phyloP scores from a whole-genome alignment of 257 asterid species.

The Misopates orontium region DNA sequence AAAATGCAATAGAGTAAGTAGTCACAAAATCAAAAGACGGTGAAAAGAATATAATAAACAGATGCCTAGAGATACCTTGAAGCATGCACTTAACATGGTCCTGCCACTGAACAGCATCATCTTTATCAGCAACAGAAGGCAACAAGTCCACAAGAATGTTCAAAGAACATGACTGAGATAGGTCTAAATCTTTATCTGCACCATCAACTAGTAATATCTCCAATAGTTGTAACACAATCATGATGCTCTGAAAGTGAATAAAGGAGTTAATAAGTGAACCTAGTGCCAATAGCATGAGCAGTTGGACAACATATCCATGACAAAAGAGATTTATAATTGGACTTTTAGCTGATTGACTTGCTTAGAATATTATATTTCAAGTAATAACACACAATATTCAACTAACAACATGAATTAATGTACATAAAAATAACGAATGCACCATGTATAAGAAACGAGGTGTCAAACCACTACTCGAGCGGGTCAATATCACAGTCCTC shows the following conservation, averaged over 20 bases:
- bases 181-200: constrained; percentile 64
- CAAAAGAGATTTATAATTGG: constrained; percentile 9
- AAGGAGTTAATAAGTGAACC: constrained; percentile 17
- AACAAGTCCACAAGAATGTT: constrained; percentile 48
- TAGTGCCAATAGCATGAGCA: neutral
- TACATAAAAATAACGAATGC: neutral
- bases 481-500: constrained; percentile 15
- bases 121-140: constrained; percentile 50
- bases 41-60: constrained; percentile 24
- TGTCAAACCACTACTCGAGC: constrained; percentile 2
- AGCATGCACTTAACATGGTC: constrained; percentile 62
- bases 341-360: constrained; percentile 4
- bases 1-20: constrained; percentile 11
- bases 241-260: constrained; percentile 47
- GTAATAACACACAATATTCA: constrained; percentile 1
- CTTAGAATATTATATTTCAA: neutral
- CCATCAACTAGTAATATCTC: constrained; percentile 69
- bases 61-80: constrained; percentile 55
- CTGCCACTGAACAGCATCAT: constrained; percentile 47
- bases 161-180: constrained; percentile 40
- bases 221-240: constrained; percentile 65
- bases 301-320: constrained; percentile 11
- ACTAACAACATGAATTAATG: neutral
- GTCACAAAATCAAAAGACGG: neutral
- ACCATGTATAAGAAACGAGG: neutral